These are phyloP conservation scores for Backusella australiensis DNA, from an alignment of 192 early-diverging fungal species.

Conservation along the genomic window DNA sequence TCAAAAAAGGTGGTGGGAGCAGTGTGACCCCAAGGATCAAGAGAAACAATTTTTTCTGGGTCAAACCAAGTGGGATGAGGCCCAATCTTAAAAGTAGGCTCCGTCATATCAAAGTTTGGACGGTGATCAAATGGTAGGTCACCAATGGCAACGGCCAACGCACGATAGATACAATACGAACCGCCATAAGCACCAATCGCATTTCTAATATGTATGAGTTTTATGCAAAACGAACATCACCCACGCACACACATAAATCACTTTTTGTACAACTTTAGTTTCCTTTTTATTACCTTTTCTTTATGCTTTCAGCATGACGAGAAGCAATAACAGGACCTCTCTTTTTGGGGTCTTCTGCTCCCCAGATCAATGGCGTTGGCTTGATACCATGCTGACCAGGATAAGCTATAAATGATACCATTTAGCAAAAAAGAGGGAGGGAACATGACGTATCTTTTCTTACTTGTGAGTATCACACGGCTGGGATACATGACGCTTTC, in stretches of 20 bases:
- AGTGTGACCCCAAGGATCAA: slow-evolving; percentile 92
- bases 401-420: slow-evolving; percentile 39
- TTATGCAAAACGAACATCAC: background rate
- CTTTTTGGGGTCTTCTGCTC: slow-evolving; percentile 59
- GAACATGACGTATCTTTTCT: background rate
- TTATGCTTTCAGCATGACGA: slow-evolving; percentile 68
- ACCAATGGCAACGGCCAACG: slow-evolving; percentile 88
- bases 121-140: slow-evolving; percentile 80
- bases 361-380: slow-evolving; percentile 78
- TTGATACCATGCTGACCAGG: slow-evolving; percentile 61
- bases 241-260: background rate
- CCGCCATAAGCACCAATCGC: slow-evolving; percentile 96
- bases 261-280: background rate
- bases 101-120: slow-evolving; percentile 85
- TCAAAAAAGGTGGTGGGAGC: slow-evolving; percentile 59
- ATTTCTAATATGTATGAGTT: slow-evolving; percentile 53
- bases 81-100: slow-evolving; percentile 80
- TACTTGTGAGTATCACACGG: slow-evolving; percentile 44
- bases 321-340: slow-evolving; percentile 91
- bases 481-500: slow-evolving; percentile 18
- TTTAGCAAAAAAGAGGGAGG: background rate
- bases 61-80: slow-evolving; percentile 80
- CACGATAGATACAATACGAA: slow-evolving; percentile 88
- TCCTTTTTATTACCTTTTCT: slow-evolving; percentile 51
- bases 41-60: slow-evolving; percentile 86